phyloP scores from a whole-genome alignment of 441 rosid species.

The Erodium texanum region DNA sequence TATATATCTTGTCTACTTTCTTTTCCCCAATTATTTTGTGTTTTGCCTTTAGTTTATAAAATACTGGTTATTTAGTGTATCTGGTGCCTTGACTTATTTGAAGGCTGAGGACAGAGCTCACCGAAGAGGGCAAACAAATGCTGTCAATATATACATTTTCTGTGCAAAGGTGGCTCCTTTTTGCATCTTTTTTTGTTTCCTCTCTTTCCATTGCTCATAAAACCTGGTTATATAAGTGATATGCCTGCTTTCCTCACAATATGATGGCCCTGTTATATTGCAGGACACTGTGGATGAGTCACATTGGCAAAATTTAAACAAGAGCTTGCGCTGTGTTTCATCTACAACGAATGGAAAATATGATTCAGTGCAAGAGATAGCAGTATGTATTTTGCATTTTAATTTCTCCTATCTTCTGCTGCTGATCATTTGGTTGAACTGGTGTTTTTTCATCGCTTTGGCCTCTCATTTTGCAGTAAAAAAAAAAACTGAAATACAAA shows the following conservation, averaged over 20 bases:
- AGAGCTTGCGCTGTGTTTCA: constrained; percentile 65
- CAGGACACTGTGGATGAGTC: constrained; percentile 82
- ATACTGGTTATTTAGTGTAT: background rate
- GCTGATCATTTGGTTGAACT: no score
- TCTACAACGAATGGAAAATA: constrained; percentile 89
- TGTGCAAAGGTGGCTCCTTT: constrained; percentile 61
- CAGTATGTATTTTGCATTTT: constrained; percentile 27
- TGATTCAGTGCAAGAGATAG: constrained; percentile 67
- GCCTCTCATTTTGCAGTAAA: background rate
- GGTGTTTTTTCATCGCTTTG: background rate
- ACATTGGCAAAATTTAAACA: constrained; percentile 70
- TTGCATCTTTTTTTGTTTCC: background rate
- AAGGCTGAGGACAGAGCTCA: constrained; percentile 98
- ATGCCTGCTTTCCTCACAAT: constrained; percentile 11
- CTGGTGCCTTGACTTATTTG: constrained; percentile 19
- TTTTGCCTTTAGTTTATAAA: no score
- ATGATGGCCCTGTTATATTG: constrained; percentile 15
- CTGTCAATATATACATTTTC: constrained; percentile 81
- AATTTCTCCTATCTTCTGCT: no score
- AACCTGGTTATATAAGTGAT: background rate
- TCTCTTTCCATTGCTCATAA: background rate
- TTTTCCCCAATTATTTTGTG: no score
- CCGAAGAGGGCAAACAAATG: constrained; percentile 78
- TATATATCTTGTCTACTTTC: no score
- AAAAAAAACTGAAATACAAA: background rate